Percentiles rank a stretch among this genome's conserved stretches.
Evolutionary conservation across 768 basidiomycete genomes (phyloP).

Genomic region (Hemileccinum rubropunctum): DNA sequence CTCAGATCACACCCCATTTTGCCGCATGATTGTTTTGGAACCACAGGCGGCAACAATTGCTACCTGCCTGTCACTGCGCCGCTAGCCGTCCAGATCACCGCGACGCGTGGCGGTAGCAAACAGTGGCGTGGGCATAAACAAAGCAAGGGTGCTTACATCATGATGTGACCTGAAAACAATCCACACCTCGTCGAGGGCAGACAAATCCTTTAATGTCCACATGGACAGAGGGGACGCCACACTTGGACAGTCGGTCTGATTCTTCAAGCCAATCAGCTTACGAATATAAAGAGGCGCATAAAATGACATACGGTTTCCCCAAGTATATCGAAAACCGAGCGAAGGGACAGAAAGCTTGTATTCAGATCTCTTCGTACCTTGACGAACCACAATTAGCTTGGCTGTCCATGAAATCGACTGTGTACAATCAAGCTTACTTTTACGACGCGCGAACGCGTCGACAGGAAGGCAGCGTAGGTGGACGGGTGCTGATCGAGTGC

Average conservation of each 20-base stretch:
- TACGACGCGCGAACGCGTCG: slow-evolving; percentile 53
- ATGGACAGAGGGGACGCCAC: slow-evolving; percentile 38
- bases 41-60: no score
- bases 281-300: background rate
- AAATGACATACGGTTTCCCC: slow-evolving; percentile 17
- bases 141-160: slow-evolving; percentile 44
- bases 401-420: no score
- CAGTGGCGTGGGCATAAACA: background rate
- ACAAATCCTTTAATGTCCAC: slow-evolving; percentile 45
- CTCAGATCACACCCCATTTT: slow-evolving; percentile 10
- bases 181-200: slow-evolving; percentile 43
- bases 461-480: slow-evolving; percentile 39
- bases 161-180: slow-evolving; percentile 58
- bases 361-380: slow-evolving; percentile 26
- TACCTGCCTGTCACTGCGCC: no score
- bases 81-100: background rate
- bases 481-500: slow-evolving; percentile 5
- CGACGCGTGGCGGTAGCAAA: slow-evolving; percentile 2
- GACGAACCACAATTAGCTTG: background rate
- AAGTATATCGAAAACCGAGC: slow-evolving; percentile 25
- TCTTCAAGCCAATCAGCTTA: slow-evolving; percentile 11
- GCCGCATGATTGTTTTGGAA: no score
- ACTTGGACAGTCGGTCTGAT: slow-evolving; percentile 8
- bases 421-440: slow-evolving; percentile 37
- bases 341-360: slow-evolving; percentile 23